phyloP scores from a whole-genome alignment of 2,329 filamentous ascomycete genomes.

The Fusarium verrucosum region DNA sequence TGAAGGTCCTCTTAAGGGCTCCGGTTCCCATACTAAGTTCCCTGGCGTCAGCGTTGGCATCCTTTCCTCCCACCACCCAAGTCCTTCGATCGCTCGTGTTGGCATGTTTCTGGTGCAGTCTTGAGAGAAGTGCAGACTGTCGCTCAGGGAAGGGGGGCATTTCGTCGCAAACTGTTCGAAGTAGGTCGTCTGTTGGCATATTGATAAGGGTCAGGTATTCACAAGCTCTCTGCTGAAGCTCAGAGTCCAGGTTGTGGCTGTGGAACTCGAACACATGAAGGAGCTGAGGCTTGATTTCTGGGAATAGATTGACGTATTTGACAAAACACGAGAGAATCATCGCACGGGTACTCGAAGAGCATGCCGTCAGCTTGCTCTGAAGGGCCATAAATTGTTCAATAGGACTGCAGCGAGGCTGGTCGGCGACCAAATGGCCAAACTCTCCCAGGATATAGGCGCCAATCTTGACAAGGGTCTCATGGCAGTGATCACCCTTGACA shows the following conservation, averaged over 20 bases:
- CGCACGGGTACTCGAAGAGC: constrained; percentile 87
- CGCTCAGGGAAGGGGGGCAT: constrained; percentile 98
- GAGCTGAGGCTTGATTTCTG: constrained; percentile 96
- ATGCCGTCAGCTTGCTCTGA: constrained; percentile 87
- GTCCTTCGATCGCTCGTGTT: constrained; percentile 94
- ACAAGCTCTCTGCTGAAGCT: constrained; percentile 94
- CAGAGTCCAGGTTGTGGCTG: constrained; percentile 92
- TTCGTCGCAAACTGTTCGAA: constrained; percentile 94
- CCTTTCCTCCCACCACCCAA: constrained; percentile 97
- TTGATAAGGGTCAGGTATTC: constrained; percentile 90
- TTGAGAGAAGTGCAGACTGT: constrained; percentile 88
- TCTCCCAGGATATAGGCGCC: constrained; percentile 95
- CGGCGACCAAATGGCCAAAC: constrained; percentile 95
- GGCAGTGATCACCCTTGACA: constrained; percentile 90
- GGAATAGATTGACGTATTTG: constrained; percentile 98
- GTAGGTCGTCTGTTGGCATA: constrained; percentile 86
- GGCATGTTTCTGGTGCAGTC: constrained; percentile 93
- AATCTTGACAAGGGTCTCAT: constrained; percentile 98
- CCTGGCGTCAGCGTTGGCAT: constrained; percentile 82
- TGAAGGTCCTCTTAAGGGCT: constrained; percentile 88
- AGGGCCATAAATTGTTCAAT: constrained; percentile 97
- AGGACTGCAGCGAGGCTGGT: constrained; percentile 89
- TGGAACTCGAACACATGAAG: constrained; percentile 90
- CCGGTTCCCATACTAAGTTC: constrained; percentile 84
- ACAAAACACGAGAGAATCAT: constrained; percentile 96